These are phyloP conservation scores for Chlorophyllum brunneum DNA, from an alignment of 768 basidiomycete species.

Conservation along the genomic window DNA sequence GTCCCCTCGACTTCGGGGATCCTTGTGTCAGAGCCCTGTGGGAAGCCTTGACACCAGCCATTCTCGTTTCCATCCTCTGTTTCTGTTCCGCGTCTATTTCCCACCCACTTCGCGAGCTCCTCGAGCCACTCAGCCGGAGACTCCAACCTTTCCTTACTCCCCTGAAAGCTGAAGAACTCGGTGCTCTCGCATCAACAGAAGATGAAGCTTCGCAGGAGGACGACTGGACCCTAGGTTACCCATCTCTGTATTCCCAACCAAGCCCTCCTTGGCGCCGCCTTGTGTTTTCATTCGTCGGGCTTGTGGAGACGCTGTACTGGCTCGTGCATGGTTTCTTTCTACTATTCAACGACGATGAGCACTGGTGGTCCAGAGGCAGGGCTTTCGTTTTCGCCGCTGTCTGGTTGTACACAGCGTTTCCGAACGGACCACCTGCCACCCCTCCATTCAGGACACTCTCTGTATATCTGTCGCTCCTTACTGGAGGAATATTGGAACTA, in stretches of 20 bases:
- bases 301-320: slow-evolving; percentile 57
- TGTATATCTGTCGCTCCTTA: slow-evolving; percentile 49
- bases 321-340: slow-evolving; percentile 52
- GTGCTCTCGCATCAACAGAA: slow-evolving; percentile 19
- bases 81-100: slow-evolving; percentile 32
- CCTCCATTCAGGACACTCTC: slow-evolving; percentile 62
- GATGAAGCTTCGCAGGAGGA: slow-evolving; percentile 20
- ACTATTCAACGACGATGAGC: slow-evolving; percentile 37
- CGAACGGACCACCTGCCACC: slow-evolving; percentile 66
- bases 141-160: slow-evolving; percentile 45
- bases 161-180: slow-evolving; percentile 52
- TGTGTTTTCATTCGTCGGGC: slow-evolving; percentile 51
- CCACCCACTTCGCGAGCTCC: slow-evolving; percentile 19
- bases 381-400: slow-evolving; percentile 43
- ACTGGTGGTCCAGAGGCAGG: slow-evolving; percentile 9
- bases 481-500: slow-evolving; percentile 42
- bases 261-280: slow-evolving; percentile 59
- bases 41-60: slow-evolving; percentile 44
- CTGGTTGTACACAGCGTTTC: slow-evolving; percentile 65
- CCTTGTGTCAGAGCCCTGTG: slow-evolving; percentile 49
- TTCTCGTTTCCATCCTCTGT: slow-evolving; percentile 40
- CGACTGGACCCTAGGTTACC: no score
- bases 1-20: slow-evolving; percentile 39
- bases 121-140: slow-evolving; percentile 24
- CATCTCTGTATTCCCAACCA: slow-evolving; percentile 16